phyloP scores from a whole-genome alignment of 176 grass and related monocot genomes.

The Oryza officinalis region DNA sequence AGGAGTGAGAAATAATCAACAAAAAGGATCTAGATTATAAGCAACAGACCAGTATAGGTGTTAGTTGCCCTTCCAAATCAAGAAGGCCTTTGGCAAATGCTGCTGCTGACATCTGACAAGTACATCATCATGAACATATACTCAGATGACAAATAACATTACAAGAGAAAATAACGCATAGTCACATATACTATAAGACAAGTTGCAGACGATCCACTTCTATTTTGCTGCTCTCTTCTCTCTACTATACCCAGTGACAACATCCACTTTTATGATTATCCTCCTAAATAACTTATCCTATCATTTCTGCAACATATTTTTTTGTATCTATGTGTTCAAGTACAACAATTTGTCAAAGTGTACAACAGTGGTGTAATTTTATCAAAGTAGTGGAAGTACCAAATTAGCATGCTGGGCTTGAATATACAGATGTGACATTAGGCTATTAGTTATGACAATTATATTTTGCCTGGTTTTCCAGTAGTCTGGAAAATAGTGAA shows the following conservation, averaged over 20 bases:
- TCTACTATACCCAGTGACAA: constrained; percentile 7
- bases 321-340: background rate
- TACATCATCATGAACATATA: constrained; percentile 19
- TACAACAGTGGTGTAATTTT: background rate
- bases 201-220: constrained; percentile 1
- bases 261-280: constrained; percentile 6
- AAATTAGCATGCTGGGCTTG: background rate
- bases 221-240: background rate
- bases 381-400: background rate
- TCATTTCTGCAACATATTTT: background rate
- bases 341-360: background rate
- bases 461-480: background rate
- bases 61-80: constrained; percentile 98
- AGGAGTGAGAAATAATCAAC: constrained; percentile 1
- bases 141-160: constrained; percentile 14
- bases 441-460: background rate
- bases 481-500: background rate
- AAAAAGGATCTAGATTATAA: constrained; percentile 36
- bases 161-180: constrained; percentile 8
- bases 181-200: constrained; percentile 16
- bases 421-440: background rate
- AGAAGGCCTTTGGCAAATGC: constrained; percentile 99
- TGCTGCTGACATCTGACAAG: constrained; percentile 88
- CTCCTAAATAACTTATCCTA: background rate
- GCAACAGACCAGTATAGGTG: constrained; percentile 85